Conservation (phyloP, 306 rosid genomes). For the Prunus campanulata region DNA sequence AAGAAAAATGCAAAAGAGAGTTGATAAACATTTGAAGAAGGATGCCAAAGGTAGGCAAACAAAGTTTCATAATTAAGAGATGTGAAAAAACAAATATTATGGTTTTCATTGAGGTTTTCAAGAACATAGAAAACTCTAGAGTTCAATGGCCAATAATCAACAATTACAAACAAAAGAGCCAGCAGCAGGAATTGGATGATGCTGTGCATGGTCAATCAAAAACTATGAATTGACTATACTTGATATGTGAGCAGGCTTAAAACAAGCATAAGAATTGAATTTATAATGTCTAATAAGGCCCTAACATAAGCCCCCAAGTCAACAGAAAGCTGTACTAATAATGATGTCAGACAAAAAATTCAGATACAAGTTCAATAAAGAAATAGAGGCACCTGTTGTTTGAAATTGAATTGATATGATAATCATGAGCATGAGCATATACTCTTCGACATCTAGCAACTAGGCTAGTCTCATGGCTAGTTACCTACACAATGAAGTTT, state of each 20-base stretch:
- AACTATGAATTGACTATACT: not conserved
- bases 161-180: not conserved
- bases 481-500: slow-evolving; percentile 55
- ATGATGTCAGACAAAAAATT: not conserved
- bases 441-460: slow-evolving; percentile 96
- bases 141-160: not conserved
- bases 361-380: slow-evolving; percentile 1
- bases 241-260: not conserved
- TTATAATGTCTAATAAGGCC: not conserved
- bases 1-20: slow-evolving; percentile 29
- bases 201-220: not conserved
- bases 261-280: not conserved
- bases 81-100: not conserved
- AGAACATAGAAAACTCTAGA: not conserved
- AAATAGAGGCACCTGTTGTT: slow-evolving; percentile 78
- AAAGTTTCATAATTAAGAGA: not conserved
- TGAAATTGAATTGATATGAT: slow-evolving; percentile 96
- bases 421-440: slow-evolving; percentile 98
- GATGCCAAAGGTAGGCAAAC: slow-evolving; percentile 3
- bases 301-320: not conserved
- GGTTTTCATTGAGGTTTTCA: not conserved
- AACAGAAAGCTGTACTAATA: not conserved
- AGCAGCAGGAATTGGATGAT: not conserved
- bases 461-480: slow-evolving; percentile 79
- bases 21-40: slow-evolving; percentile 11